Base-by-base conservation (phyloP, 495 filamentous ascomycete genomes). In the Hypoxylon crocopeplum region DNA sequence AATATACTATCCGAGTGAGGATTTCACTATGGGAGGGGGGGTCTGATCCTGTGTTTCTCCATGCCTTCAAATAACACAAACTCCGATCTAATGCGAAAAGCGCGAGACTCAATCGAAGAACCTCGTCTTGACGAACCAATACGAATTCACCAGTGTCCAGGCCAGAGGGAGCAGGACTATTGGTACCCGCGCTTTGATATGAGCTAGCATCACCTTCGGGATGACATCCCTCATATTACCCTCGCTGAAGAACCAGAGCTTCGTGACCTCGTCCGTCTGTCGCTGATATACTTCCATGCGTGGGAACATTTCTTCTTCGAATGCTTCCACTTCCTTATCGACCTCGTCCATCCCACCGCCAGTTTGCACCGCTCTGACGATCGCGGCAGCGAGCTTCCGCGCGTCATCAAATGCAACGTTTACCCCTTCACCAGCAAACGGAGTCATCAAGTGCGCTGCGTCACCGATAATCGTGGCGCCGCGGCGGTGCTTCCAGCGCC, bases 361-460 rank as follows among this genome's bases (percentile, higher is more conserved):
- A 21, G 36, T 27, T 22, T 55, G 48, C 24, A 67, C 53, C 7
- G 58, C 67, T 20, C 29, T 64, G 24, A 71, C 32, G 32, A 79
- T 71, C 1, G 54, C 61, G 24, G 62, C 49, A 0, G 83, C 71
- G 62, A 88, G 73, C 40, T 83, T 67, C 72, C 85, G 59, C 3
- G 85, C 80, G 62, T 88, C 85, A 41, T 74, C 68, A 69, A 87
- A 75, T 20, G 79, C 85, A 3, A 75, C 49, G 54, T 88, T 86
- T 19, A 86, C 82, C 3, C 85, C 85, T 39, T 85, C 82, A 0
- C 84, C 85, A 0, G 81, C 83, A 65, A 81, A 85, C 1, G 85
- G 84, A 5, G 79, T 76, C 83, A 85, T 86, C 30, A 86, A 53
- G 61, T 87, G 83, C 12, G 85, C 85, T 1, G 85, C 84, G 69